Percentiles rank a stretch among this genome's conserved stretches.
These are phyloP conservation scores for Paracamarosporium sp. DNA, from an alignment of 2,329 filamentous ascomycete genomes.

Conservation along the genomic window DNA sequence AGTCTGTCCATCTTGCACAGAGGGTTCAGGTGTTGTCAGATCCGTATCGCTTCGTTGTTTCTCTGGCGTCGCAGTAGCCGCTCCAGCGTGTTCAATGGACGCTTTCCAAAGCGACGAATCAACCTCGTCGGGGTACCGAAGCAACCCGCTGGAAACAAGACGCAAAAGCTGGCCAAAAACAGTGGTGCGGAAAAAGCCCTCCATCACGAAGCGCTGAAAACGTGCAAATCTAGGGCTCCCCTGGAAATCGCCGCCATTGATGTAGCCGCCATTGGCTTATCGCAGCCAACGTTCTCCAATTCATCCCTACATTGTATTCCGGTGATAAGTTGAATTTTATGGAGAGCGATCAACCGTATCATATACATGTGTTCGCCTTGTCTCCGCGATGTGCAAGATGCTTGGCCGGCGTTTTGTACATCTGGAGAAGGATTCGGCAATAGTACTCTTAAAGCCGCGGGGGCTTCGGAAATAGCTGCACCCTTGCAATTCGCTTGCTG, in stretches of 20 bases:
- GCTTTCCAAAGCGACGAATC: slow-evolving; percentile 11
- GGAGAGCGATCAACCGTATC: neutral
- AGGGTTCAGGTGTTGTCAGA: neutral
- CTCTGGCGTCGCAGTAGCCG: neutral
- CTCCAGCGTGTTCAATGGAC: neutral
- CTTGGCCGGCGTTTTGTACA: neutral
- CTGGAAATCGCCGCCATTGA: neutral
- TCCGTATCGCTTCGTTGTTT: neutral
- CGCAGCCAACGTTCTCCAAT: neutral
- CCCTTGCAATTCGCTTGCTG: no score
- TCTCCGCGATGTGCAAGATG: neutral
- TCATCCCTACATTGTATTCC: neutral
- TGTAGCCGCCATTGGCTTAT: slow-evolving; percentile 5
- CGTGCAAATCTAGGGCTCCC: neutral
- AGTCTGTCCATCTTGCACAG: neutral
- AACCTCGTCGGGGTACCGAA: slow-evolving; percentile 16
- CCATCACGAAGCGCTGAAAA: neutral
- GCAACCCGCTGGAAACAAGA: slow-evolving; percentile 5
- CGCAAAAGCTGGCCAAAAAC: slow-evolving; percentile 17
- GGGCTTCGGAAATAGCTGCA: neutral
- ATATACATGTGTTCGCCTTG: neutral
- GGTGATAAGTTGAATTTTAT: neutral
- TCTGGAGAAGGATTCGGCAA: neutral
- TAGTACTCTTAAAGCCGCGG: neutral
- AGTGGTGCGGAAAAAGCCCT: slow-evolving; percentile 11